Base-by-base conservation (phyloP, 73 alveolate genomes). In the Strombidium stylifer region DNA sequence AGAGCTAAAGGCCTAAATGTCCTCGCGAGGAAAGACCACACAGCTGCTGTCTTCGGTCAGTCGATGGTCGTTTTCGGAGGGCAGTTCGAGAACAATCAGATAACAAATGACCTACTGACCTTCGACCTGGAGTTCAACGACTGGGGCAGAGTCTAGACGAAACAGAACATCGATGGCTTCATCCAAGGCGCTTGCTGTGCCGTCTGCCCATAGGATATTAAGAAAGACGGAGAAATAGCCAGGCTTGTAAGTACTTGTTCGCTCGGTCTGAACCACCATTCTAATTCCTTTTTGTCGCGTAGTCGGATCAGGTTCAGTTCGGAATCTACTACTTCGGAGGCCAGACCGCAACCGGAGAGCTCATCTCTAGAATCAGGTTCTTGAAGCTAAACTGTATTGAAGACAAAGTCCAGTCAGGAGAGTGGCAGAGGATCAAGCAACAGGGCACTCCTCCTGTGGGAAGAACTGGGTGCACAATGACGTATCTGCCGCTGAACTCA, bases 311-410 rank as follows among this genome's bases (percentile, higher is more conserved):
- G 42, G 10, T 32, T 32, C 10, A 6, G 10, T 4, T 6, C 42
- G 78, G 78, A 4, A 16, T 64, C n/a, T 64, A 64, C 32, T 50
- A 44, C 32, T 64, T 64, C 30, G 78, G 78, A 25, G 78, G 78
- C 2, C 7, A 28, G 3, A 64, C 27, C 16, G 34, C 41, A 35
- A 64, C 41, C 19, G 78, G 78, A 42, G 66, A 64, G 41, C 24
- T 64, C 66, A 14, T 27, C 0, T 19, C 24, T 15, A 44, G 27
- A 32, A 51, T 64, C 1, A 24, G 65, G 16, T 4, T 12, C 25
- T 46, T 64, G 2, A 46, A 26, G 23, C 14, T 64, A 12, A 14
- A 26, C 2, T 20, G 24, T 3, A 1, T 53, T n/a, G 65, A 64
- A 10, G 65, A 54, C 6, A 46, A 28, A 26, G 55, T 64, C 3